A percentile compares a stretch with the other conserved stretches of the same genome.
phyloP scores from a whole-genome alignment of 805 yeast genomes.

The Candida alai region DNA sequence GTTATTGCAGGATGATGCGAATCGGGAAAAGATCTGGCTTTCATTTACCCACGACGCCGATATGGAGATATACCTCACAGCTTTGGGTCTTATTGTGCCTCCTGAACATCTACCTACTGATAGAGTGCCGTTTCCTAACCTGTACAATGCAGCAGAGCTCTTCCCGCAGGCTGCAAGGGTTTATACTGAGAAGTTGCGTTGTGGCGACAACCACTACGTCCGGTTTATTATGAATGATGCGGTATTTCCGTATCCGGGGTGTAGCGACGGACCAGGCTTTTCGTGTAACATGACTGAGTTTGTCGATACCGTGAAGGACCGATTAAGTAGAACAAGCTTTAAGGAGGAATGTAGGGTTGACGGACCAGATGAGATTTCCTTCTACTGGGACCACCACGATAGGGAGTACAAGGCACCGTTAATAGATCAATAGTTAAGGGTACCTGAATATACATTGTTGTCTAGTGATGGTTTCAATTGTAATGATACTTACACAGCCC shows the following conservation, averaged over 20 bases:
- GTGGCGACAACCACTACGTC: slow-evolving; percentile 26
- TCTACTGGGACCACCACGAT: slow-evolving; percentile 40
- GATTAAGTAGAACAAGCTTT: slow-evolving; percentile 24
- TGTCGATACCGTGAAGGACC: slow-evolving; percentile 23
- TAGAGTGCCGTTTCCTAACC: slow-evolving; percentile 43
- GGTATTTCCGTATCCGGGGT: slow-evolving; percentile 31
- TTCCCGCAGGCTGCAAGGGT: slow-evolving; percentile 41
- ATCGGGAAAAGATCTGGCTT: slow-evolving; percentile 53
- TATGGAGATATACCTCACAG: slow-evolving; percentile 55
- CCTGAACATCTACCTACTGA: slow-evolving; percentile 41
- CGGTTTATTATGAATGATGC: slow-evolving; percentile 38
- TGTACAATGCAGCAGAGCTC: slow-evolving; percentile 40
- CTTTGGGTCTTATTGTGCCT: slow-evolving; percentile 54
- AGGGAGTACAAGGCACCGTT: slow-evolving; percentile 5
- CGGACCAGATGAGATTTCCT: slow-evolving; percentile 25
- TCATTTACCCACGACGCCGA: slow-evolving; percentile 76
- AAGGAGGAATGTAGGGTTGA: slow-evolving; percentile 23
- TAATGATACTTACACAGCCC: too few species aligned
- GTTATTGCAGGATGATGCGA: slow-evolving; percentile 39
- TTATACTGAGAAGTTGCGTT: slow-evolving; percentile 32
- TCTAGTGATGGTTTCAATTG: too few species aligned
- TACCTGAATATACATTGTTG: not conserved
- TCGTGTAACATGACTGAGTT: slow-evolving; percentile 35
- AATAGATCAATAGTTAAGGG: slow-evolving; percentile 6
- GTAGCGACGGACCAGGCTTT: slow-evolving; percentile 39